A percentile compares a stretch with the other conserved stretches of the same genome.
These are phyloP conservation scores for Magnolia officinalis DNA, from an alignment of 164 flowering plant species.

Conservation along the genomic window DNA sequence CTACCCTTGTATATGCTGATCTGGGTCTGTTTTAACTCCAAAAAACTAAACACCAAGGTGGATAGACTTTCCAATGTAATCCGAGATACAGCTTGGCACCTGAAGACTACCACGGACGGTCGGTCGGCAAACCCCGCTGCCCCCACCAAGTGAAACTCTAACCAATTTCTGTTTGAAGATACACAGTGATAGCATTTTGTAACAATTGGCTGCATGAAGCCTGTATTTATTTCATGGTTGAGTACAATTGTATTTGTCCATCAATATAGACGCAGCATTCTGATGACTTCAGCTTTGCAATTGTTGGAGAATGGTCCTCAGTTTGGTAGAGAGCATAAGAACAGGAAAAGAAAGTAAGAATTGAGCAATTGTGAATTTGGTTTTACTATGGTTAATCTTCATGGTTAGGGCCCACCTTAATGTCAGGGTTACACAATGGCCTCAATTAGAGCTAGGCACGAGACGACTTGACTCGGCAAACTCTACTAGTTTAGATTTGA, in stretches of 20 bases:
- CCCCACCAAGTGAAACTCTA: slow-evolving; percentile 2
- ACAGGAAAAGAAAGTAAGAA: not conserved
- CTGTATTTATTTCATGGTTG: slow-evolving; percentile 12
- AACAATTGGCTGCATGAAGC: slow-evolving; percentile 10
- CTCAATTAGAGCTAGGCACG: too few relatives aligned
- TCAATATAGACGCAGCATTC: not conserved
- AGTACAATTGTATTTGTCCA: not conserved
- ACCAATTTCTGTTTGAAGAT: not conserved
- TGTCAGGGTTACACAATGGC: too few relatives aligned
- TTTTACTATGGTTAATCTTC: too few relatives aligned
- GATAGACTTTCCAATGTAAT: slow-evolving; percentile 2
- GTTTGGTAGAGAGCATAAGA: not conserved
- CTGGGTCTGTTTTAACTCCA: slow-evolving; percentile 10
- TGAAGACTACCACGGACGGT: not conserved
- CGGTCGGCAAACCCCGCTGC: not conserved
- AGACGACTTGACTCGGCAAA: too few relatives aligned
- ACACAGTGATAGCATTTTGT: slow-evolving; percentile 2
- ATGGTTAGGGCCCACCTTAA: too few relatives aligned
- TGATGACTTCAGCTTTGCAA: not conserved
- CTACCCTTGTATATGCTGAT: slow-evolving; percentile 18
- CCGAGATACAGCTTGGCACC: not conserved
- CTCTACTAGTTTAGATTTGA: too few relatives aligned
- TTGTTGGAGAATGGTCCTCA: not conserved
- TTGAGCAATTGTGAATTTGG: too few relatives aligned
- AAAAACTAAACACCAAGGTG: slow-evolving; percentile 2